Evolutionary conservation across 129 eudicot species (phyloP).

Genomic region (Cynara cardunculus): DNA sequence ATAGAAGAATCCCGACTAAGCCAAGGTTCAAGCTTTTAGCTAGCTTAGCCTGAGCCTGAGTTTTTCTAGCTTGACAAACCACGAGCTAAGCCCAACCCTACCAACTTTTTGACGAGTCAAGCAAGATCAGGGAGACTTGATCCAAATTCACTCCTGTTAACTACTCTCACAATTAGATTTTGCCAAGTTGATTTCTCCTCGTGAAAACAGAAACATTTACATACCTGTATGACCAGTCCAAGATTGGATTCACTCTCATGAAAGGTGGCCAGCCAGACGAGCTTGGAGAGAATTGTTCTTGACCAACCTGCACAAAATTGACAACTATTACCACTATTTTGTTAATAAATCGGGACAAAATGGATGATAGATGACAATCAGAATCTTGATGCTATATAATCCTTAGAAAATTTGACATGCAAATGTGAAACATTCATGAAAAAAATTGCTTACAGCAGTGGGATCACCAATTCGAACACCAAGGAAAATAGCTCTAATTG

Average conservation of each 20-base stretch:
- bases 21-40: too few relatives aligned
- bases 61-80: too few relatives aligned
- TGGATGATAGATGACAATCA: background rate
- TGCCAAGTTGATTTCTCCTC: background rate
- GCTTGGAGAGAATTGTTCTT: slow-evolving; percentile 96
- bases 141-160: too few relatives aligned
- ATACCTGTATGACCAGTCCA: slow-evolving; percentile 98
- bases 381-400: background rate
- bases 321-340: background rate
- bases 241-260: slow-evolving; percentile 98
- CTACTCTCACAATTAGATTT: background rate
- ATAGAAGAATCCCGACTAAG: background rate
- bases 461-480: slow-evolving; percentile 99
- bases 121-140: background rate
- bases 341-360: background rate
- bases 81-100: background rate
- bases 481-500: slow-evolving; percentile 85
- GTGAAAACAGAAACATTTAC: slow-evolving; percentile 4
- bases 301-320: slow-evolving; percentile 68
- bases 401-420: background rate
- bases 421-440: background rate
- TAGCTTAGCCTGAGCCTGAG: too few relatives aligned
- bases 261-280: slow-evolving; percentile 98
- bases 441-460: slow-evolving; percentile 61
- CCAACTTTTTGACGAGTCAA: background rate